Base-by-base conservation (phyloP, 2,329 filamentous ascomycete genomes). In the Metarhizium robertsii region DNA sequence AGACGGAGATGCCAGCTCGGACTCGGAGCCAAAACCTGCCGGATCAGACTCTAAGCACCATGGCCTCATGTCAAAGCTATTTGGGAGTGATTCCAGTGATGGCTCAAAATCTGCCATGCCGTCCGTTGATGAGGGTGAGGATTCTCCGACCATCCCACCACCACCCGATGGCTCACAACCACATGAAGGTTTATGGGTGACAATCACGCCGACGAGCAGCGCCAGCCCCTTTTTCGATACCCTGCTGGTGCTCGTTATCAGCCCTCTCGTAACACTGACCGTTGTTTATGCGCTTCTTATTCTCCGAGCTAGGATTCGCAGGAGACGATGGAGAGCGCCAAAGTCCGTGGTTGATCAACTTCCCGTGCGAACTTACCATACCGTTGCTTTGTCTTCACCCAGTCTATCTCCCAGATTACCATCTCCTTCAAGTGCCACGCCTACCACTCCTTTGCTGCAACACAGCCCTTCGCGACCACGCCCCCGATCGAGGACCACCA, bases 201-300 rank as follows among this genome's bases (percentile, higher is more conserved):
- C 94, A 7, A 83, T 99, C 55, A 94, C 90, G 1, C 94, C 92
- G 1, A 92, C 91, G 0, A 92, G 84, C 70, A 92, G 90, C 60
- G 87, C 88, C 5, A 95, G 87, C 62, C 92, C 94, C 0, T 96
- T 99, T 74, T 92, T 97, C 62, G 94, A 99, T 67, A 97, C 92
- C 0, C 79, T 99, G 2, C 78, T 97, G n/a, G 91, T 99, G 8
- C 77, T 99, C n/a, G 91, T 99, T 36, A 85, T 97, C 54, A 96
- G 92, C 65, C 94, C 94, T 7, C 73, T 99, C 14, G 86, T 97
- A 53, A 97, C 94, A 1, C 73, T 99, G 64, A 95, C 90, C 3
- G 86, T 96, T 5, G 92, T 99, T 2, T 97, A 97, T 66, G 87
- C 90, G 13, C 79, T 97, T 11, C 79, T 97, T 5, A 81, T 97